Evolutionary conservation across 495 filamentous ascomycete species (phyloP).

Genomic region (Xylaria telfairii): DNA sequence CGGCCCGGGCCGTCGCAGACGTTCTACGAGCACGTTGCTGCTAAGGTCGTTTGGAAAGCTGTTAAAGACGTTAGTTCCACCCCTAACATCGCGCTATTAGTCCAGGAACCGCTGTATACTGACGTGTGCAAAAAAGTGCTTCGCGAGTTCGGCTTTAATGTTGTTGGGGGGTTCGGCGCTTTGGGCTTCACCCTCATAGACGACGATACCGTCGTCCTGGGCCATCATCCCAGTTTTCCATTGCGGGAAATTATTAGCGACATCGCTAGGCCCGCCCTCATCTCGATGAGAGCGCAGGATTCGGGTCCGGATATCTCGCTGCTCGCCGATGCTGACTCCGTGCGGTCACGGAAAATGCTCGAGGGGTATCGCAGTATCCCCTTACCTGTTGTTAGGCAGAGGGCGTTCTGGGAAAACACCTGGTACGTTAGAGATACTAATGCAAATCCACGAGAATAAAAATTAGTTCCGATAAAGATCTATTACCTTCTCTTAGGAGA

Average conservation of each 20-base stretch:
- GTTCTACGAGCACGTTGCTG: slow-evolving; percentile 22
- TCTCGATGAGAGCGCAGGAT: background rate
- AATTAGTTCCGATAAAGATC: no score
- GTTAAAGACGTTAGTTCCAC: slow-evolving; percentile 30
- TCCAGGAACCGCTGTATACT: slow-evolving; percentile 46
- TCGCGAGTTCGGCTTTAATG: slow-evolving; percentile 42
- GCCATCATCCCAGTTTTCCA: slow-evolving; percentile 40
- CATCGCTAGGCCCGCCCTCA: slow-evolving; percentile 41
- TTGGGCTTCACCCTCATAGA: slow-evolving; percentile 50
- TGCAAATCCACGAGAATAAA: background rate
- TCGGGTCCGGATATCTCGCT: background rate
- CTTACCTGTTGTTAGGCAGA: background rate
- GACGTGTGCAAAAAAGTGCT: slow-evolving; percentile 42
- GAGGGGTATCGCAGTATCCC: background rate
- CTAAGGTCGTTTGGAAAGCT: slow-evolving; percentile 21
- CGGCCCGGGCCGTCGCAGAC: background rate
- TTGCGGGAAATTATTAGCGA: slow-evolving; percentile 45
- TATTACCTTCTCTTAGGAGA: no score
- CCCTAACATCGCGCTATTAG: slow-evolving; percentile 29
- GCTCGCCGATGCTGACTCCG: background rate
- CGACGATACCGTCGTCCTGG: slow-evolving; percentile 44
- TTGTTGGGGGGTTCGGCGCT: slow-evolving; percentile 47
- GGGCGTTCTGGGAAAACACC: background rate
- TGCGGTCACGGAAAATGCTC: background rate
- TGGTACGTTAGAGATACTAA: slow-evolving; percentile 2